These are phyloP conservation scores for Myxozyma neotropica DNA, from an alignment of 805 yeast species.

Conservation along the genomic window DNA sequence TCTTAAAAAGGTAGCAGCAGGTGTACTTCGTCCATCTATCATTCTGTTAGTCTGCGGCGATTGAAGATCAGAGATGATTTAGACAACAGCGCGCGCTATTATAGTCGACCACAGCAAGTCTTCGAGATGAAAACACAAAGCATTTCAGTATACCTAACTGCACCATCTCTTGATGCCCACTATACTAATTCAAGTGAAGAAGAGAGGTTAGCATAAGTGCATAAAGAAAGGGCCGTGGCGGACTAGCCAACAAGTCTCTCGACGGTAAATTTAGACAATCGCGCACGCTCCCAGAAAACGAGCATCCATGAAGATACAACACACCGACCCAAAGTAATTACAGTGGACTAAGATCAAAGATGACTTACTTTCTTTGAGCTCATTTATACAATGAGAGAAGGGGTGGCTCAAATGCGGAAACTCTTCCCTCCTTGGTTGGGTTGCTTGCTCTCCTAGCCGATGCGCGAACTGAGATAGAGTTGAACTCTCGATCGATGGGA, in stretches of 20 bases:
- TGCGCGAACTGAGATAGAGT: too few species aligned
- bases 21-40: conserved; percentile 24
- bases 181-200: background rate
- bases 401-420: background rate
- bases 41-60: background rate
- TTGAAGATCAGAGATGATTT: background rate
- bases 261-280: too few species aligned
- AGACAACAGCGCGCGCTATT: too few species aligned
- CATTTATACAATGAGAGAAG: background rate
- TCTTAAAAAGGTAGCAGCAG: conserved; percentile 29
- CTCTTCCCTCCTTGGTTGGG: background rate
- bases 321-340: background rate
- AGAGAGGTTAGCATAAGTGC: background rate
- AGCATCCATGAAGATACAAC: background rate
- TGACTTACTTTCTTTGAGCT: conserved; percentile 13
- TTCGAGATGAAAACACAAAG: background rate
- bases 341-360: background rate
- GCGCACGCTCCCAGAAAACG: too few species aligned
- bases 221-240: too few species aligned
- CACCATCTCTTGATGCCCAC: conserved; percentile 46
- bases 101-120: background rate
- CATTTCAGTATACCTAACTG: conserved; percentile 37
- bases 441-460: background rate
- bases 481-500: too few species aligned
- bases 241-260: too few species aligned